Evolutionary conservation across 768 basidiomycete genomes (phyloP), one percentile per base, ranked within the genome.

Genomic region (Leccinum sublutescens): DNA sequence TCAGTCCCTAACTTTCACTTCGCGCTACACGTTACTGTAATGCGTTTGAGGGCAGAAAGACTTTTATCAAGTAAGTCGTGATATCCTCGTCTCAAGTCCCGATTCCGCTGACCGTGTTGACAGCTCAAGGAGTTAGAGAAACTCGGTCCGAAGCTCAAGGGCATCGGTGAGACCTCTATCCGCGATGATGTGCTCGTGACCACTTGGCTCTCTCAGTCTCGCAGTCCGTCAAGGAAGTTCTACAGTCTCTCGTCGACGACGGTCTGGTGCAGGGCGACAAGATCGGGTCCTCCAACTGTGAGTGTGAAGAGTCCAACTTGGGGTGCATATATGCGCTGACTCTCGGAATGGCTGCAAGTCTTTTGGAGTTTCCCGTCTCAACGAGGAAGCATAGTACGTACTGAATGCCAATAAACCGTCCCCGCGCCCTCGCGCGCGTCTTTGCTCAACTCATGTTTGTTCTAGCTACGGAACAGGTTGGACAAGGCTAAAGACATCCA

Each of bases 291-390:
- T 93, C 92, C 3, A 97, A 96, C 70, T 97, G 95, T 93, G 70
- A 65, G 40, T n/a, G 38, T 1, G 0, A 33, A n/a, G 17, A 10
- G 88, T 74, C 19, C 17, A 9, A 23, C 15, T 7, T 7, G 29
- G 52, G 58, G 49, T 56, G 60, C 17, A 52, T 68, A 57, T 65
- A 68, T 73, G 62, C 72, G 68, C 56, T 56, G 47, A 57, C 55
- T 11, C 59, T 62, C 47, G 17, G 0, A 50, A 50, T 2, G 19
- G 15, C 19, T 40, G 34, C 34, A 21, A 95, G 94, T 95, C 75
- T 96, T 92, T 72, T 97, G 95, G 95, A 91, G 91, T 67, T 96
- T 97, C 71, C 94, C 94, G 15, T 94, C 92, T 1, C 91, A 95
- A 59, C 83, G 85, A 50, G 93, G 94, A 4, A 84, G 88, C 8